Evolutionary conservation across 2,329 filamentous ascomycete species (phyloP), one percentile per base, ranked within the genome.

Genomic region (Botrytis elliptica): DNA sequence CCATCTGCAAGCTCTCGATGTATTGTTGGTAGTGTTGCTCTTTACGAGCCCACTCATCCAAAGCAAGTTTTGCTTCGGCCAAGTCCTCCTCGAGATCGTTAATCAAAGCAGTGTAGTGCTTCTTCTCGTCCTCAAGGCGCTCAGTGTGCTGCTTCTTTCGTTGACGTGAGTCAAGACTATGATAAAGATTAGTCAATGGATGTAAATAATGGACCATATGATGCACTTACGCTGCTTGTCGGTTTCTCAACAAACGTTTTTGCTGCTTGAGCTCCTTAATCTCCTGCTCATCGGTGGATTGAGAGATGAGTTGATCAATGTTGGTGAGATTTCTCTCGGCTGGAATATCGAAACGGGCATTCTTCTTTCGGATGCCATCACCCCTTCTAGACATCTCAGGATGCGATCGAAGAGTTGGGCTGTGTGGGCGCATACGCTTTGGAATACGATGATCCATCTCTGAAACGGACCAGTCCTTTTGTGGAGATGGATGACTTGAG

Each of bases 241-340:
- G 91, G 85, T 99, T 99, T 81, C 96, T 90, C 76, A 99, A 87
- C 75, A 99, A 87, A 75, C 96, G 91, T 87, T 98, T 98, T 84
- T 98, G 96, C 83, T 97, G 94, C 89, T 99, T 99, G 80, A 99
- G 88, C 85, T 98, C 95, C 87, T 97, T 98, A 85, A 97, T 93
- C 85, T 97, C 92, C 77, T 96, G 91, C 80, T 98, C 95, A 82
- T 97, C 92, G 73, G 90, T 94, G 52, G 94, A 95, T 83, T 93
- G 91, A 71, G 91, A 88, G 83, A 99, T 98, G 81, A 98, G 88
- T 75, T 93, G 88, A 83, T 99, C 96, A 84, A 99, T 98, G 84
- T 97, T 98, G 86, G 89, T 91, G 78, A 99, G 89, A 80, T 95
- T 98, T 76, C 95, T 90, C 84, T 98, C 96, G 63, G 93, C 91